Base-by-base conservation (phyloP, 2,329 filamentous ascomycete species). In the Basipetospora chlamydospora region DNA sequence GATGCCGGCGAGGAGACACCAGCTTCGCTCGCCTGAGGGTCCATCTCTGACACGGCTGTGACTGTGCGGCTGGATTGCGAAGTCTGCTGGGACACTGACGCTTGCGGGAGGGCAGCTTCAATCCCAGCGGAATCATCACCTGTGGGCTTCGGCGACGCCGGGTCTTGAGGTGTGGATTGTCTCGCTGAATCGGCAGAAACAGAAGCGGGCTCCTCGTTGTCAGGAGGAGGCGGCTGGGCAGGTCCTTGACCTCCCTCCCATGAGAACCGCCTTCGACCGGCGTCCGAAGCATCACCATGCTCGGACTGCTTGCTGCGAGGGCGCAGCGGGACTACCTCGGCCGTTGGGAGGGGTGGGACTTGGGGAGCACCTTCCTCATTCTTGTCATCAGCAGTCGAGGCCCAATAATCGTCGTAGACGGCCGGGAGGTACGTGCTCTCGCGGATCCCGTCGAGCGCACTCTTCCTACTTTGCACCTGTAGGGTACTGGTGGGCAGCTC, bases 391-490 rank as follows among this genome's bases (percentile, higher is more conserved):
- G 21, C 31, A n/a, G 50, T 44, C 20, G 66, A 61, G 3, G 65
- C 64, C 67, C 76, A 77, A 48, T 81, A 81, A 44, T 70, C 73
- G 39, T 78, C 77, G 46, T 82, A 81, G 30, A 80, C 75, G 41
- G 66, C 66, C 1, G 73, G 67, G 2, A 80, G 57, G 44, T 80
- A 77, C 13, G 66, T 71, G 50, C 76, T 81, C 35, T 77, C 73
- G 28, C 71, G 47, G 2, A 42, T 41, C 26, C 26, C 42, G 21
- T 13, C 23, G 13, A 15, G 16, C 13, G 30, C 35, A 31, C 39
- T 44, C 34, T 39, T 28, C 9, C 36, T 34, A 11, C 33, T 10
- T 8, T 33, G 16, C n/a, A 22, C 18, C 6, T 7, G 29, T 6
- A 31, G 17, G 8, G 11, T 11, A 26, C 26, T 20, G 13, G 34